Percentiles rank a stretch among this genome's conserved stretches.
Evolutionary conservation across 805 yeast species (phyloP).

Genomic region (Pichia nanzhaoensis): DNA sequence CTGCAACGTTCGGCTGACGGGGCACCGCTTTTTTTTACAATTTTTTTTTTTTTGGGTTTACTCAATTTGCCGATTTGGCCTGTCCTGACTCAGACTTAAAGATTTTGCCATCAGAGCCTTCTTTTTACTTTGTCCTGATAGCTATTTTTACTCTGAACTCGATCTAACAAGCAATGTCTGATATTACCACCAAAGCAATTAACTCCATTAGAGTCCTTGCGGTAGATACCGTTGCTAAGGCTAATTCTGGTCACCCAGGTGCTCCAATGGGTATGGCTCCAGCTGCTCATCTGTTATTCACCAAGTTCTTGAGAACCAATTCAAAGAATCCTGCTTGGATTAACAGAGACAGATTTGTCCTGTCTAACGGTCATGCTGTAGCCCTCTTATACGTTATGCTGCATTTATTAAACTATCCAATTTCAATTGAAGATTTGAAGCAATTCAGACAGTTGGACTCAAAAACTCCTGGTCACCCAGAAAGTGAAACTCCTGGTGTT

Average conservation of each 20-base stretch:
- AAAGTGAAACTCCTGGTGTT: conserved; percentile 82
- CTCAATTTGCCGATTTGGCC: too few species aligned
- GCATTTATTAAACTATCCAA: conserved; percentile 78
- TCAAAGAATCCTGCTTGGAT: conserved; percentile 90
- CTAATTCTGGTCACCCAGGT: conserved; percentile 98
- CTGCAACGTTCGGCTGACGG: too few species aligned
- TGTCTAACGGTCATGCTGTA: conserved; percentile 96
- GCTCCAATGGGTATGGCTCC: conserved; percentile 99
- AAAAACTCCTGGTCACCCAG: conserved; percentile 97
- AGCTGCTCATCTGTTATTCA: conserved; percentile 82
- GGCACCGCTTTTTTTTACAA: not conserved
- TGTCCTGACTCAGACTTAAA: too few species aligned
- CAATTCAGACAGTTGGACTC: conserved; percentile 85
- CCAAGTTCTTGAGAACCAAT: conserved; percentile 67
- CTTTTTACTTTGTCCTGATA: too few species aligned
- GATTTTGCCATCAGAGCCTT: too few species aligned
- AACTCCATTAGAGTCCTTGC: conserved; percentile 85
- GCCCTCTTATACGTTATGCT: conserved; percentile 81
- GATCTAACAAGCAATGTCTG: conserved; percentile 25
- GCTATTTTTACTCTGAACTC: too few species aligned
- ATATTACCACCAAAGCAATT: conserved; percentile 69
- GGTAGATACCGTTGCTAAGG: conserved; percentile 78
- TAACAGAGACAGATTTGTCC: conserved; percentile 91
- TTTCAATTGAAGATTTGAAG: conserved; percentile 79
- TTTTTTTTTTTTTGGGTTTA: not conserved